A percentile compares a stretch with the other conserved stretches of the same genome.
Evolutionary conservation across 2,329 filamentous ascomycete genomes (phyloP).

Genomic region (Myriosclerotinia duriaeana): DNA sequence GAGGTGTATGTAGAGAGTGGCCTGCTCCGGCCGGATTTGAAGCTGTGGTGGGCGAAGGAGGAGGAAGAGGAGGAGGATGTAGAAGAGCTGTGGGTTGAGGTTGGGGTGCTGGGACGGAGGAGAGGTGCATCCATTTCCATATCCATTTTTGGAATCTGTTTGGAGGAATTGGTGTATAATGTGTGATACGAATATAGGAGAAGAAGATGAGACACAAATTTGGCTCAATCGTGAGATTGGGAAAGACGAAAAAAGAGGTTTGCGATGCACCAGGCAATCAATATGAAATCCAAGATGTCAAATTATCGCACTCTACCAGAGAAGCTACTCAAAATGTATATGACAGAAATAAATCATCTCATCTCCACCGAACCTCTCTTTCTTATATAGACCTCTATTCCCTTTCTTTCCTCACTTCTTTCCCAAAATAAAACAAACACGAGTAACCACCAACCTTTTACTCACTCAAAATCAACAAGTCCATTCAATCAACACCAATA

Average conservation of each 20-base stretch:
- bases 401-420: not conserved
- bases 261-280: constrained; percentile 14
- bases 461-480: not conserved
- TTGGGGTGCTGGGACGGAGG: constrained; percentile 6
- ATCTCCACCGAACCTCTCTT: not conserved
- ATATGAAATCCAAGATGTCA: not conserved
- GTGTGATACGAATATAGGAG: not conserved
- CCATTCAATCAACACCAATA: not conserved
- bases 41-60: not conserved
- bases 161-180: not conserved
- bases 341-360: not conserved
- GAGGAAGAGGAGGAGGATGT: not conserved
- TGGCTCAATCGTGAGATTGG: not conserved
- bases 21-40: not conserved
- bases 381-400: constrained; percentile 6
- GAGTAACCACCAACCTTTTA: not conserved
- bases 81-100: not conserved
- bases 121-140: constrained; percentile 21
- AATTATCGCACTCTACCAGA: not conserved
- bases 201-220: not conserved
- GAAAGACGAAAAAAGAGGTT: not conserved
- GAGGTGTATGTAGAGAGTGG: not conserved
- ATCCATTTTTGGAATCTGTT: not conserved
- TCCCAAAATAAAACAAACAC: constrained; percentile 4
- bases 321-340: constrained; percentile 1